Conservation (phyloP, 176 grass and related monocot species). For the Oryza brachyantha region DNA sequence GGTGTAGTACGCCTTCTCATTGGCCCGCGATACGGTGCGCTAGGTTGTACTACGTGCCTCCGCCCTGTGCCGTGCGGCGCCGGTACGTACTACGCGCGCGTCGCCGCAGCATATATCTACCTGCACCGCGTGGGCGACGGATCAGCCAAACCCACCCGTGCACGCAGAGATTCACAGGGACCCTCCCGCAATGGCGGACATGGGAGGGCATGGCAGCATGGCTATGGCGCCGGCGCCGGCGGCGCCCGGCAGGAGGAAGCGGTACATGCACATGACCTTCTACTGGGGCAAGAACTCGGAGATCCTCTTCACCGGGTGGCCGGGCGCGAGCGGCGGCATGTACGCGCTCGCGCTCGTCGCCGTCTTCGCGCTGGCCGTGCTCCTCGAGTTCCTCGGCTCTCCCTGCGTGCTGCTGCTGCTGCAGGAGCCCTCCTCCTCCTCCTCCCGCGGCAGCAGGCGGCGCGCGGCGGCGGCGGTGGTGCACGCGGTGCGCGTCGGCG, state of each 20-base stretch:
- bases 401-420: no score
- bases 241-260: neutral
- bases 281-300: constrained; percentile 71
- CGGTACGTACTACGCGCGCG: neutral
- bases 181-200: neutral
- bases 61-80: no score
- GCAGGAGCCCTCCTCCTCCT: neutral
- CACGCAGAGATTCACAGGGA: neutral
- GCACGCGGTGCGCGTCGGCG: constrained; percentile 53
- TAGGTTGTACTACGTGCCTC: neutral
- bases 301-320: constrained; percentile 65
- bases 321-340: constrained; percentile 49
- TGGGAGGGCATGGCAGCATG: neutral
- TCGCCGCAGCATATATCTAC: neutral
- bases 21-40: no score
- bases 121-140: neutral
- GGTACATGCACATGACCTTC: constrained; percentile 72
- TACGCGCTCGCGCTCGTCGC: constrained; percentile 54
- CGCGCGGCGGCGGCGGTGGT: neutral
- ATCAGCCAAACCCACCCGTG: neutral
- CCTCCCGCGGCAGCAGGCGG: neutral
- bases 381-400: constrained; percentile 47
- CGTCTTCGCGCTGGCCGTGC: constrained; percentile 35
- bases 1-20: no score
- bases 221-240: neutral